Base-by-base conservation (phyloP, 2,329 filamentous ascomycete species). In the Aphanocladium album region DNA sequence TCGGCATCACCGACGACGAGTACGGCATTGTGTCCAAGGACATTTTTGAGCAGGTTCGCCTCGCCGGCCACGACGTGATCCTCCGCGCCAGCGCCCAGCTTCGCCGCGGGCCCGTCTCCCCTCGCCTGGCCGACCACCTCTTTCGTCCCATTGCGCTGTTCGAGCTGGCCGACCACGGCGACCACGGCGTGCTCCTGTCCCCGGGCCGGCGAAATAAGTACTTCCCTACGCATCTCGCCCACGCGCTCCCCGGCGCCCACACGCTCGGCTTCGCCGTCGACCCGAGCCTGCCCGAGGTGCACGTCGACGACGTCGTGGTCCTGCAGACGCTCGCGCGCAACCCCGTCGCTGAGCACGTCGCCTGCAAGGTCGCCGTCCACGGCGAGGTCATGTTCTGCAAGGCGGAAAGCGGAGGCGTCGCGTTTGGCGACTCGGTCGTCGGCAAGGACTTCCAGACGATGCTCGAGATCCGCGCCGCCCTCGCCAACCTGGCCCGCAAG, bases 341-440 rank as follows among this genome's bases (percentile, higher is more conserved):
- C 12, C 51, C 33, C 4, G n/a, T 27, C n/a, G 58, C 21, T 19
- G 51, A 54, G 17, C 51, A 60, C 51, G 35, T 60, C 45, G 58
- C 58, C 30, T 55, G 58, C 45, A 27, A 27, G 8, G 58, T 60
- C 12, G 51, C 27, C 23, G 51, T 60, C 23, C 16, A 50, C 43
- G 58, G 58, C 30, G 51, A 60, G 51, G 43, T 27, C 9, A n/a
- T 60, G 14, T 60, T 60, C 6, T 55, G 50, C 50, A 60, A 60
- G 43, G 58, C 58, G 19, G 58, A 60, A 43, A 51, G 58, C 58
- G 58, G 58, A 51, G 58, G 58, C 50, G 21, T 60, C 43, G 30
- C 51, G 2, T 60, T 60, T 50, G 58, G 51, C 41, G 43, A 60
- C 51, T 60, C 58, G 30, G 58, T 54, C 23, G 58, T 60, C 23